Evolutionary conservation across 1,284 basidiomycete genomes (phyloP).

Genomic region (Pseudozyma flocculosa): DNA sequence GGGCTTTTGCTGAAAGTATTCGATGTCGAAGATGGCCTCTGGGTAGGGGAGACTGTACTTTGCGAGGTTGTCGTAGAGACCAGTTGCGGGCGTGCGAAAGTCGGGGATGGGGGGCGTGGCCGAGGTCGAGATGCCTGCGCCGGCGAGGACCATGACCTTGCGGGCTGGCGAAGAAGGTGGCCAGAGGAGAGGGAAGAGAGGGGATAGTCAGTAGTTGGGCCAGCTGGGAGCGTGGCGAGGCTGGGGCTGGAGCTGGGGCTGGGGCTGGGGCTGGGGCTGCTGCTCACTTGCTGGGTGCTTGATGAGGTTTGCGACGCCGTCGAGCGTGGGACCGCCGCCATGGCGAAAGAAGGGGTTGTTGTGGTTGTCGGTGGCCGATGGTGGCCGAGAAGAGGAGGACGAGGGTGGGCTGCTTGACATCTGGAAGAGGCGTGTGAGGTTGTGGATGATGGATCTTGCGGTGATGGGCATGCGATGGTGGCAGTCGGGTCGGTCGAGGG

Average conservation of each 20-base stretch:
- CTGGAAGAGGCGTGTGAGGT: too few species aligned
- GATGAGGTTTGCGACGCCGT: slow-evolving; percentile 25
- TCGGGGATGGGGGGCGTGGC: slow-evolving; percentile 60
- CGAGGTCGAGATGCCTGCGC: slow-evolving; percentile 63
- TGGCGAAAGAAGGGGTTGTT: slow-evolving; percentile 20
- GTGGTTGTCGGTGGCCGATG: too few species aligned
- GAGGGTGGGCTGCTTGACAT: too few species aligned
- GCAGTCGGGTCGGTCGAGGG: too few species aligned
- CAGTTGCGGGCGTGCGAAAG: slow-evolving; percentile 62
- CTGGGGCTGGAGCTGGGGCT: too few species aligned
- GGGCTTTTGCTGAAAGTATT: slow-evolving; percentile 59
- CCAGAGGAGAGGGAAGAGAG: too few species aligned
- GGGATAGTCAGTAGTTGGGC: too few species aligned
- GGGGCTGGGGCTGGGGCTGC: too few species aligned
- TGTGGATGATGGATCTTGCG: too few species aligned
- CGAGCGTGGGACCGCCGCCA: slow-evolving; percentile 22
- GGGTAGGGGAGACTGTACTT: slow-evolving; percentile 63
- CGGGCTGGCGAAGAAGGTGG: slow-evolving; percentile 8
- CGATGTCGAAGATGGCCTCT: slow-evolving; percentile 65
- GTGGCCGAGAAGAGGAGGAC: neutral
- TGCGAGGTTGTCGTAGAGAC: slow-evolving; percentile 63
- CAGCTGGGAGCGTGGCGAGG: too few species aligned
- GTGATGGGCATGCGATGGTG: too few species aligned
- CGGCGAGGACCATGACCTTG: slow-evolving; percentile 62
- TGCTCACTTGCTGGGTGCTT: slow-evolving; percentile 1